A percentile compares a stretch with the other conserved stretches of the same genome.
phyloP scores from a whole-genome alignment of 768 basidiomycete genomes.

The Ramaria sp. region DNA sequence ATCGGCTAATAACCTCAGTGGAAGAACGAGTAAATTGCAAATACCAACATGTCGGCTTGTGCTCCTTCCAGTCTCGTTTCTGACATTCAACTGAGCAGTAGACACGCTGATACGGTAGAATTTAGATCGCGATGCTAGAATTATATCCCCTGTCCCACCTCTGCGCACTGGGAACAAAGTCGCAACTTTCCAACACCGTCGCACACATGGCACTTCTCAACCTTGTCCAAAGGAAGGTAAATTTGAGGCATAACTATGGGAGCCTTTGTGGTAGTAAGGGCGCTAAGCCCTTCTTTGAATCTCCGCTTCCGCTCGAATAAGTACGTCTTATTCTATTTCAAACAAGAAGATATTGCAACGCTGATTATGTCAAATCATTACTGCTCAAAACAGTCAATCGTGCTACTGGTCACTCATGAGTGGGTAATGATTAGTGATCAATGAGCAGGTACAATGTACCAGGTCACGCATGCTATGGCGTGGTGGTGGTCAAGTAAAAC shows the following conservation, averaged over 20 bases:
- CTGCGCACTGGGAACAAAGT: constrained; percentile 16
- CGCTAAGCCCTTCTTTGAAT: no score
- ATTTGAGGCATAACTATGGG: constrained; percentile 2
- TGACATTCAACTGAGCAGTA: constrained; percentile 27
- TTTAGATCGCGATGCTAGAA: neutral
- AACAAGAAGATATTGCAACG: no score
- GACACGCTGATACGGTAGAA: constrained; percentile 11
- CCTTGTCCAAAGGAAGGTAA: constrained; percentile 14
- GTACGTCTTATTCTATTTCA: no score
- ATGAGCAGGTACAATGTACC: no score
- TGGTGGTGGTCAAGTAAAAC: no score
- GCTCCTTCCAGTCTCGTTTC: constrained; percentile 21
- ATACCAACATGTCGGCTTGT: constrained; percentile 22
- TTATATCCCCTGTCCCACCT: constrained; percentile 9
- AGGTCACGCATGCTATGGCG: no score
- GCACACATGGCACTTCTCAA: constrained; percentile 15
- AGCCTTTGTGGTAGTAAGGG: no score
- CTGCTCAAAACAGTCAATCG: no score
- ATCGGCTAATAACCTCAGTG: neutral
- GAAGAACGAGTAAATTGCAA: neutral
- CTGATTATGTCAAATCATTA: no score
- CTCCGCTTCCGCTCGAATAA: no score
- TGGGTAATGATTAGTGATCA: no score
- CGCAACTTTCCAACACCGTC: neutral
- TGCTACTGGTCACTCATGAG: no score